These are phyloP conservation scores for Chrysanthemum seticuspe DNA, from an alignment of 129 eudicot species.

Conservation along the genomic window DNA sequence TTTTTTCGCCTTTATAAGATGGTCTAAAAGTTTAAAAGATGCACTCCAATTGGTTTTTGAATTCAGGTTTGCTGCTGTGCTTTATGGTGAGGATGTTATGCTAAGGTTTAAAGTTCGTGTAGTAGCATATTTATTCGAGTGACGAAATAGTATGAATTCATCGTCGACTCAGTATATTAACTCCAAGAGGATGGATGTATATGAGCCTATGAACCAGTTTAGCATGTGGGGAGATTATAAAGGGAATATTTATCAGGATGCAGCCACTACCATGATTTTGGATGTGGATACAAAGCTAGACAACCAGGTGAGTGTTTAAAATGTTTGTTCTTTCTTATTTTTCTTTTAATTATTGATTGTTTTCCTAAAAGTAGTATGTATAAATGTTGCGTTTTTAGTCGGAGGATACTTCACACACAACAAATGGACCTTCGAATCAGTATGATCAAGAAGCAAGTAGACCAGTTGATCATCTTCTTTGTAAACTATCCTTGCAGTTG, in stretches of 20 bases:
- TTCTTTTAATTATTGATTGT: too few species aligned
- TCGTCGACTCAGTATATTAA: conserved; percentile 68
- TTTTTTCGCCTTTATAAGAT: conserved; percentile 2
- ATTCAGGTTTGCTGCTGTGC: conserved; percentile 29
- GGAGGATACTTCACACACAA: conserved; percentile 83
- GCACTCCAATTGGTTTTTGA: neutral
- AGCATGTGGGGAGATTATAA: conserved; percentile 90
- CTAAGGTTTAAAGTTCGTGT: conserved; percentile 29
- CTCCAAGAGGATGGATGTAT: conserved; percentile 78
- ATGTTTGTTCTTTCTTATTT: conserved; percentile 7
- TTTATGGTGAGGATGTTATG: conserved; percentile 25
- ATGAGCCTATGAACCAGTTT: conserved; percentile 79
- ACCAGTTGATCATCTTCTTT: conserved; percentile 46
- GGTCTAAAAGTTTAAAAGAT: conserved; percentile 1
- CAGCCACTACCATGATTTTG: conserved; percentile 59
- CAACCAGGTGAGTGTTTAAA: conserved; percentile 53
- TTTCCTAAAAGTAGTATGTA: conserved; percentile 9
- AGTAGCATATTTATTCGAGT: conserved; percentile 29
- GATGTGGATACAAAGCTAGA: conserved; percentile 64
- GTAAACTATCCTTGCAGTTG: conserved; percentile 1
- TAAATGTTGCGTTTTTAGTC: conserved; percentile 45
- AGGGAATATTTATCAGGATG: conserved; percentile 57
- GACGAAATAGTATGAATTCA: conserved; percentile 57
- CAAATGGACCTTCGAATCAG: conserved; percentile 55
- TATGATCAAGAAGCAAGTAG: conserved; percentile 83